phyloP scores from a whole-genome alignment of 1,284 basidiomycete species.

The Melampsora larici-populina region DNA sequence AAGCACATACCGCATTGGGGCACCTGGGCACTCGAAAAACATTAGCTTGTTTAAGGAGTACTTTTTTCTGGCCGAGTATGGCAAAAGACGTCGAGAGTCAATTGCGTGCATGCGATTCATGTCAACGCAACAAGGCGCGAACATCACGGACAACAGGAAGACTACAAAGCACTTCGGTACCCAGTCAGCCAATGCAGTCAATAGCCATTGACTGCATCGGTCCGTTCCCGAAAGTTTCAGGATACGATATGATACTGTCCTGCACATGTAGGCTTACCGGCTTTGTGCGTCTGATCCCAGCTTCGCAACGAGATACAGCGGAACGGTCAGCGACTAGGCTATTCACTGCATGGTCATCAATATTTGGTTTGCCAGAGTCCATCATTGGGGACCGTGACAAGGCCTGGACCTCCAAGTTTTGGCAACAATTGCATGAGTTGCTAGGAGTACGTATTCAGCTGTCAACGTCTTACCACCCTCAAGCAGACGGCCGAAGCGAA shows the following conservation, averaged over 20 bases:
- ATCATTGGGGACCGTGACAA: constrained; percentile 9
- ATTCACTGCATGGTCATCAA: neutral
- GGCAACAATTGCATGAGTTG: constrained; percentile 46
- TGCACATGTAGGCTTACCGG: neutral
- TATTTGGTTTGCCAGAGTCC: neutral
- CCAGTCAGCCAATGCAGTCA: neutral
- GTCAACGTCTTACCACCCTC: constrained; percentile 48
- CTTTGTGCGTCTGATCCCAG: neutral
- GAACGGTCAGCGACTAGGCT: neutral
- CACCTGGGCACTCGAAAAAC: no score
- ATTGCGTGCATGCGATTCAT: neutral
- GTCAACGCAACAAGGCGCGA: neutral
- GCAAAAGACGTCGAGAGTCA: neutral
- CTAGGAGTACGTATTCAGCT: constrained; percentile 45
- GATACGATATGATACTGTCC: constrained; percentile 1
- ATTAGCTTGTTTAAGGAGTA: no score
- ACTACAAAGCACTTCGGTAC: no score
- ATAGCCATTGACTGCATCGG: neutral
- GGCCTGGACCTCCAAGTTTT: constrained; percentile 45
- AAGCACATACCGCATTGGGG: neutral
- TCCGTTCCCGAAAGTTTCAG: no score
- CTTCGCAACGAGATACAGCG: no score
- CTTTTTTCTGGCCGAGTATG: no score
- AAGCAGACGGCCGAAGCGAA: constrained; percentile 52
- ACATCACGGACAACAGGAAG: neutral